Percentiles rank a stretch among this genome's conserved stretches.
phyloP scores from a whole-genome alignment of 139 green algal species.

The Coelastrella sp. region DNA sequence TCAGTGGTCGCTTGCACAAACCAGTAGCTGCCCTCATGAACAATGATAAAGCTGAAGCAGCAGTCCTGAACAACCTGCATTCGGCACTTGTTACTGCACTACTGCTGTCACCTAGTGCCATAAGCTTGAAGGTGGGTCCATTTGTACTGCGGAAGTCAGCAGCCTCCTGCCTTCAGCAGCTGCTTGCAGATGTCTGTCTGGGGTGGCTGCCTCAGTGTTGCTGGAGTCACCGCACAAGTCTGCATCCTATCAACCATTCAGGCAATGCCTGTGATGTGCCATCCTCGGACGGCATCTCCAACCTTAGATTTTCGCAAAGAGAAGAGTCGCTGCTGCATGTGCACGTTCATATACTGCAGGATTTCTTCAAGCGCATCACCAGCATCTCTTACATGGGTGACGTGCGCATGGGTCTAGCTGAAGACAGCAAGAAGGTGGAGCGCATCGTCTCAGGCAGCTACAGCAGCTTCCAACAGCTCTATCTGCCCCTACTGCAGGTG shows the following conservation, averaged over 20 bases:
- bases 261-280: background rate
- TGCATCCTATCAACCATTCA: background rate
- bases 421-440: constrained; percentile 87
- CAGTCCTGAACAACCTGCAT: constrained; percentile 65
- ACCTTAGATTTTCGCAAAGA: too few species aligned
- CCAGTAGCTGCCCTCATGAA: constrained; percentile 68
- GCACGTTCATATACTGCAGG: background rate
- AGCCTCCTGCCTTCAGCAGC: background rate
- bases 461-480: constrained; percentile 52
- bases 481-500: constrained; percentile 58
- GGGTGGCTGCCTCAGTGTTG: background rate
- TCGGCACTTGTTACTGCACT: constrained; percentile 74
- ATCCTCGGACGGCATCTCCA: too few species aligned
- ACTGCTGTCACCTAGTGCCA: constrained; percentile 76
- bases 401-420: constrained; percentile 83
- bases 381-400: constrained; percentile 89
- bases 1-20: constrained; percentile 88
- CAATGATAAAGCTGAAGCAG: background rate
- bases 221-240: background rate
- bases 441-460: constrained; percentile 74
- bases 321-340: too few species aligned
- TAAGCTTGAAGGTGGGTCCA: constrained; percentile 62
- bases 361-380: constrained; percentile 73
- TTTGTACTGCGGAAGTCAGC: background rate
- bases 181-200: background rate